Percentiles rank a stretch among this genome's conserved stretches.
Conservation (phyloP, 805 yeast genomes). For the Kluyveromyces lactis region DNA sequence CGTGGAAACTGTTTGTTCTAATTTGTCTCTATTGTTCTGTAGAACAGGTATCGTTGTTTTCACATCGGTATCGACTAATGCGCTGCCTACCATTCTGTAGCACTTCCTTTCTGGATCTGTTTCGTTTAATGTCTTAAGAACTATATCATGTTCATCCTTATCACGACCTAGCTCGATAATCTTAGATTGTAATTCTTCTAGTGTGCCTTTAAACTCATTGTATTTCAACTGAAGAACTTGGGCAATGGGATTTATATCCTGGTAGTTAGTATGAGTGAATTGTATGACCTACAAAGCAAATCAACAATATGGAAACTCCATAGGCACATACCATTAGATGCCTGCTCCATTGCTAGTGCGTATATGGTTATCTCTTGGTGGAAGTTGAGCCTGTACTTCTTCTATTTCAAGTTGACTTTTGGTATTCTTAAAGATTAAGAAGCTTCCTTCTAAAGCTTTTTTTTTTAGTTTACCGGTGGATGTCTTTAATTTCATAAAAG, state of each 20-base stretch:
- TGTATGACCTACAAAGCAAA: too few relatives aligned
- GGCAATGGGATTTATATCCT: background rate
- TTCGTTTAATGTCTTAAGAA: slow-evolving; percentile 45
- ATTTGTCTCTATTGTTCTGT: slow-evolving; percentile 45
- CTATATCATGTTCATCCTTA: slow-evolving; percentile 42
- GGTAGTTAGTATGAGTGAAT: slow-evolving; percentile 4
- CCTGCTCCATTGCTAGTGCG: slow-evolving; percentile 6
- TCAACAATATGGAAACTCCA: too few relatives aligned
- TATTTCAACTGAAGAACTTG: slow-evolving; percentile 41
- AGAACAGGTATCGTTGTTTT: slow-evolving; percentile 64
- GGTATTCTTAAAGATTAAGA: too few relatives aligned
- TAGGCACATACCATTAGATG: slow-evolving; percentile 9
- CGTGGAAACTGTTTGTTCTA: slow-evolving; percentile 22
- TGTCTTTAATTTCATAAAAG: too few relatives aligned
- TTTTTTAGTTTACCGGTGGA: too few relatives aligned
- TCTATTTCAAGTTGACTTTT: too few relatives aligned
- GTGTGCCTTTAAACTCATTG: slow-evolving; percentile 42
- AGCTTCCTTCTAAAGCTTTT: too few relatives aligned
- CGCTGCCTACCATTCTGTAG: slow-evolving; percentile 91
- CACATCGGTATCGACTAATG: slow-evolving; percentile 73
- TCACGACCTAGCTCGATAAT: slow-evolving; percentile 42
- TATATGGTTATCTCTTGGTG: too few relatives aligned
- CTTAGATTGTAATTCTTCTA: slow-evolving; percentile 39
- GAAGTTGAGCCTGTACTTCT: too few relatives aligned
- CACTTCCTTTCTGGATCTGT: slow-evolving; percentile 64